Conservation (phyloP, 495 filamentous ascomycete species). For the Hamigera avellanea region DNA sequence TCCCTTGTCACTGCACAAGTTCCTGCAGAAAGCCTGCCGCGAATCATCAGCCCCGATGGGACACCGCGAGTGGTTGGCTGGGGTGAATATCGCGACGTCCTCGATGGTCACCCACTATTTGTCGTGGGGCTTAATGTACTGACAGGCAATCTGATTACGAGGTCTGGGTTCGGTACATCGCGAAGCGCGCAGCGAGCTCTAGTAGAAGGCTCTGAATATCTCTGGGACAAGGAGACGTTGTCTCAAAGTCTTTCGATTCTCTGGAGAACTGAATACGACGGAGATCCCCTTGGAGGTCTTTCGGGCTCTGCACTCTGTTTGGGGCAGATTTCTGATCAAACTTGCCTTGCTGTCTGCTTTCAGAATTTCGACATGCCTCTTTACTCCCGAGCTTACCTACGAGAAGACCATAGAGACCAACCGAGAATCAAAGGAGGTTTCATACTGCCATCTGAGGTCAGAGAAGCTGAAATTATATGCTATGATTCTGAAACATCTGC, state of each 20-base stretch:
- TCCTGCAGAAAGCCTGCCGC: neutral
- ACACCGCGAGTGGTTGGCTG: neutral
- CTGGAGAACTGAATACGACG: slow-evolving; percentile 3
- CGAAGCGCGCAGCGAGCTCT: neutral
- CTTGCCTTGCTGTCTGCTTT: slow-evolving; percentile 4
- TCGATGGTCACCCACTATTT: neutral
- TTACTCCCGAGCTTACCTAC: slow-evolving; percentile 2
- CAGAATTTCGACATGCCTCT: slow-evolving; percentile 4
- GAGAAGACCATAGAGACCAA: neutral
- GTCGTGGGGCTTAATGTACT: neutral
- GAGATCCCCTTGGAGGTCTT: slow-evolving; percentile 2
- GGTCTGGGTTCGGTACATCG: neutral
- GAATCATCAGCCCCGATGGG: slow-evolving; percentile 1
- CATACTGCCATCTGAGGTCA: slow-evolving; percentile 2
- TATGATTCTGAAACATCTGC: neutral
- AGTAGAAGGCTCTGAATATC: neutral
- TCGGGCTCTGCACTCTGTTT: slow-evolving; percentile 3
- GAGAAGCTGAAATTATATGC: slow-evolving; percentile 1
- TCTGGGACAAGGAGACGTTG: slow-evolving; percentile 1
- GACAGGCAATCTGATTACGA: neutral
- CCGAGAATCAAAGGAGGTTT: slow-evolving; percentile 5
- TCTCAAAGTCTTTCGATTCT: slow-evolving; percentile 3
- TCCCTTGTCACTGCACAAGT: slow-evolving; percentile 3
- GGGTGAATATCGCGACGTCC: neutral
- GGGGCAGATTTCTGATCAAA: slow-evolving; percentile 1